Percentiles rank a stretch among this genome's conserved stretches.
Conservation (phyloP, 2,329 filamentous ascomycete species). For the Tricladium varicosporioides region DNA sequence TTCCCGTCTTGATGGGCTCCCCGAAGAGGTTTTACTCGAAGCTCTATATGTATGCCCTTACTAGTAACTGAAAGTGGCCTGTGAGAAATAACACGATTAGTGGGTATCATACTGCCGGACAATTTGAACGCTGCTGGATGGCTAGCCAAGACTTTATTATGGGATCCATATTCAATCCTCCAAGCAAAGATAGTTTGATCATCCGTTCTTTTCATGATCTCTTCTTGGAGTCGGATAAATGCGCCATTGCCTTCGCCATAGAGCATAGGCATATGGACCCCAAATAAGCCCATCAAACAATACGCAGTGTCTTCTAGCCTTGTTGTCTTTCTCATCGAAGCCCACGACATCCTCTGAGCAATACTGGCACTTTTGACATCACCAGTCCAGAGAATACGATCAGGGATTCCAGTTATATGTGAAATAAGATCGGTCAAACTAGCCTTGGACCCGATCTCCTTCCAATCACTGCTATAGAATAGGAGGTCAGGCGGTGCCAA, state of each 20-base stretch:
- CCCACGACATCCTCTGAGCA: conserved; percentile 39
- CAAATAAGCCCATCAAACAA: conserved; percentile 37
- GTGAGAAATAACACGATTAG: no score
- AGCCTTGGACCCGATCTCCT: conserved; percentile 21
- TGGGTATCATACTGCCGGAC: no score
- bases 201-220: conserved; percentile 31
- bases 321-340: conserved; percentile 31
- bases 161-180: background rate
- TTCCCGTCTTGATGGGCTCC: no score
- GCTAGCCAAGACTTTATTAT: no score
- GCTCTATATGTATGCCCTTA: no score
- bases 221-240: conserved; percentile 37
- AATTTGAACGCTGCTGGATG: no score
- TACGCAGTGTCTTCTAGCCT: conserved; percentile 38
- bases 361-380: conserved; percentile 28
- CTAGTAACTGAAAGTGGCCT: no score
- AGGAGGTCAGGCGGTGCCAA: conserved; percentile 16
- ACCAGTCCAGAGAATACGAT: conserved; percentile 20
- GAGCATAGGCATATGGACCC: conserved; percentile 37
- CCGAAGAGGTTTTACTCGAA: no score
- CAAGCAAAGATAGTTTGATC: background rate
- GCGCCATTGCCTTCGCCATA: conserved; percentile 37
- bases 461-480: conserved; percentile 28
- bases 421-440: conserved; percentile 20
- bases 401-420: conserved; percentile 32